These are phyloP conservation scores for Betula pendula DNA, from an alignment of 306 rosid species.

Conservation along the genomic window DNA sequence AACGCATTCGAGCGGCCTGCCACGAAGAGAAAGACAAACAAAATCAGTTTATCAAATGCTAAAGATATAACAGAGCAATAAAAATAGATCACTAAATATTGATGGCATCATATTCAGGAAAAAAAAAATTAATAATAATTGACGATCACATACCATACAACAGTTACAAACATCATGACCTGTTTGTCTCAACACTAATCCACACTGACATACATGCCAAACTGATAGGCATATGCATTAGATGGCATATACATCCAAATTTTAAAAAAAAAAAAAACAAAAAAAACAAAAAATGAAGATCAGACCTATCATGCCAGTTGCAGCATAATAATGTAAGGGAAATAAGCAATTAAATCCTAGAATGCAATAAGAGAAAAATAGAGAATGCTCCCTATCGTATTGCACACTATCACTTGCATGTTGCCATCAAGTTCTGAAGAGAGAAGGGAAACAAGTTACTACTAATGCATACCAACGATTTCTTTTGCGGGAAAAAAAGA, in stretches of 20 bases:
- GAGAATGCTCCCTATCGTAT: background rate
- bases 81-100: background rate
- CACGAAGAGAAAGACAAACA: conserved; percentile 27
- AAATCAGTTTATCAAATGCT: conserved; percentile 21
- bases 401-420: background rate
- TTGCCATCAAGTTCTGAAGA: background rate
- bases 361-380: background rate
- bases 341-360: background rate
- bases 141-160: background rate
- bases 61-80: conserved; percentile 2
- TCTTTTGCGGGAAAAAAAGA: background rate
- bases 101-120: background rate
- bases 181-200: background rate
- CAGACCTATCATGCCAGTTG: background rate
- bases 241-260: background rate
- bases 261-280: too few relatives aligned
- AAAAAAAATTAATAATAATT: background rate
- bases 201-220: background rate
- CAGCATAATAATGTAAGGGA: background rate
- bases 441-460: background rate
- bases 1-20: conserved; percentile 96
- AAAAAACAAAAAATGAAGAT: background rate
- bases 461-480: background rate
- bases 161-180: background rate
- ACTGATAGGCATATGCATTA: background rate